Base-by-base conservation (phyloP, 176 grass and related monocot species). In the Triticum timopheevii region DNA sequence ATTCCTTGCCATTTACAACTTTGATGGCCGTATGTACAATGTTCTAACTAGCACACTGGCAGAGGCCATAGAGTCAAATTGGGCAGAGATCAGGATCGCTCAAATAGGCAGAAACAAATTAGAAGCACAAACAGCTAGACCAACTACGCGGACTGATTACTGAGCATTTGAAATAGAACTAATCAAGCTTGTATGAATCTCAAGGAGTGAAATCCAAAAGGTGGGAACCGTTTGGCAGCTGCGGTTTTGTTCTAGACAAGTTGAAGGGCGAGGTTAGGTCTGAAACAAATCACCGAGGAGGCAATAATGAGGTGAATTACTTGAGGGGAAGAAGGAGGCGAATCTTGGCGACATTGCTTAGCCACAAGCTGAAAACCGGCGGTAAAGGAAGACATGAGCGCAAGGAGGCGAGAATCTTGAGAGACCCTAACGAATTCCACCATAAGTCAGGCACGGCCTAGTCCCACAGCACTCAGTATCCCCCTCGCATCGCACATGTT, bases 391-490 rank as follows among this genome's bases (percentile, higher is more conserved):
- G n/a, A 59, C 63, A 10, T 5, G 2, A 10, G 52, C 13, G 25
- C 11, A 72, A 49, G 28, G 44, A 56, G 13, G 61, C 23, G 1
- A 68, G 34, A 69, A 20, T 67, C 69, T 50, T 25, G 72, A 58
- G 27, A 50, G 47, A 50, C 16, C 15, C 8, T 19, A 13, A 44
- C 59, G 12, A 63, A 69, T 80, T 39, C 35, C 54, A 38, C 17
- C 59, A 7, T 19, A 80, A 87, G 80, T 56, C 0, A 39, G 12
- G 16, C 70, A 80, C 13, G 33, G 12, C 23, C 69, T 19, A 54
- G 74, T 6, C 15, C 28, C 39, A 30, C 7, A 70, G 35, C 72
- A 39, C 40, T 31, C 44, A 52, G 62, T 85, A 91, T 87, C 81
- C 85, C 79, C 22, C 47, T 62, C 28, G 27, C 10, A 22, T 62